These are phyloP conservation scores for Tylopilus plumbeoviolaceoides DNA, from an alignment of 768 basidiomycete species.

Conservation along the genomic window DNA sequence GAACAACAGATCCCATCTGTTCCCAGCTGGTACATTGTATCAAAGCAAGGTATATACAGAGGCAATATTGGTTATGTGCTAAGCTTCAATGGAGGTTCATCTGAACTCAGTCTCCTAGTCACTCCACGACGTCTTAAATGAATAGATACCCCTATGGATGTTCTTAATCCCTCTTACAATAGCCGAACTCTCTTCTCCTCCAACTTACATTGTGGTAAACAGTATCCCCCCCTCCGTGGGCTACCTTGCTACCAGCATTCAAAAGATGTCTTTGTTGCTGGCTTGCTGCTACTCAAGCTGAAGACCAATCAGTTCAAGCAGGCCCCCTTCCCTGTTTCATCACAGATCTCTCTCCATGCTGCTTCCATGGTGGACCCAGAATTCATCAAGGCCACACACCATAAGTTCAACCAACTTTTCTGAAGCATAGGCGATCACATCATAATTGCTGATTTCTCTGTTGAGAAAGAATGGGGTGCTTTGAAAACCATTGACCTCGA, in stretches of 20 bases:
- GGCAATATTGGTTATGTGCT: background rate
- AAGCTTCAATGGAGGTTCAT: too few relatives aligned
- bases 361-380: background rate
- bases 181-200: background rate
- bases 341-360: background rate
- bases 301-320: background rate
- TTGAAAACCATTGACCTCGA: background rate
- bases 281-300: background rate
- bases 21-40: background rate
- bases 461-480: background rate
- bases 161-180: background rate
- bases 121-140: background rate
- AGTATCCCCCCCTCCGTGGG: background rate
- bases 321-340: background rate
- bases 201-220: background rate
- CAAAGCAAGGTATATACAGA: background rate
- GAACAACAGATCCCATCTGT: background rate
- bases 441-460: background rate
- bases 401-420: background rate
- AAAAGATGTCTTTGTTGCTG: background rate
- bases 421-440: background rate
- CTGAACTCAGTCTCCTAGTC: background rate
- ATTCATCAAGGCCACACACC: background rate
- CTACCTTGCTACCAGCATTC: background rate
- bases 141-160: background rate